A percentile compares a stretch with the other conserved stretches of the same genome.
Conservation (phyloP, 176 grass and related monocot genomes). For the Urochloa ruziziensis region DNA sequence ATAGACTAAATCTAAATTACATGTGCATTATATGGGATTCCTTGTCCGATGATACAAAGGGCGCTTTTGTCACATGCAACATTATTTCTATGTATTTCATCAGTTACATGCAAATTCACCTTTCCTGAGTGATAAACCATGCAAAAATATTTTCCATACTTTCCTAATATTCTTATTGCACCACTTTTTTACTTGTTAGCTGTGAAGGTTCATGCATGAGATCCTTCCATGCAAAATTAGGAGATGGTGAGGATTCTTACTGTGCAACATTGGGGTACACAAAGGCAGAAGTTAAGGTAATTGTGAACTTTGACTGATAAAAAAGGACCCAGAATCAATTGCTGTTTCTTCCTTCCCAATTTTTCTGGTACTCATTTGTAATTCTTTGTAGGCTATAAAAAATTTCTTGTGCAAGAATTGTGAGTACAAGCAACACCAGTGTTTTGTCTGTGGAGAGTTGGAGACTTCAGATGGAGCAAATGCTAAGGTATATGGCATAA, state of each 20-base stretch:
- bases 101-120: not conserved
- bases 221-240: conserved; percentile 71
- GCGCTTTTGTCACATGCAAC: not conserved
- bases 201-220: conserved; percentile 81
- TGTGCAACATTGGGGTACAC: conserved; percentile 66
- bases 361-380: not conserved
- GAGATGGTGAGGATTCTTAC: conserved; percentile 58
- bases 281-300: conserved; percentile 55
- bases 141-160: not conserved
- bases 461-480: conserved; percentile 58
- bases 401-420: conserved; percentile 83
- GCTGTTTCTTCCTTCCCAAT: not conserved
- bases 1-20: not conserved
- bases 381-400: conserved; percentile 50
- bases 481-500: conserved; percentile 52
- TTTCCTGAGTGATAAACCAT: not conserved
- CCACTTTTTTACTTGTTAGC: conserved; percentile 38
- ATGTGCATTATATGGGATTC: not conserved
- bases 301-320: conserved; percentile 7
- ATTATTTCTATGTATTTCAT: not conserved
- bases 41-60: not conserved
- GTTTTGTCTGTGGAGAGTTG: conserved; percentile 64
- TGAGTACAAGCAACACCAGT: conserved; percentile 64
- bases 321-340: conserved; percentile 17
- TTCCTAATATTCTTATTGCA: not conserved